Evolutionary conservation across 2,329 filamentous ascomycete species (phyloP).

Genomic region (Zasmidium angulare): DNA sequence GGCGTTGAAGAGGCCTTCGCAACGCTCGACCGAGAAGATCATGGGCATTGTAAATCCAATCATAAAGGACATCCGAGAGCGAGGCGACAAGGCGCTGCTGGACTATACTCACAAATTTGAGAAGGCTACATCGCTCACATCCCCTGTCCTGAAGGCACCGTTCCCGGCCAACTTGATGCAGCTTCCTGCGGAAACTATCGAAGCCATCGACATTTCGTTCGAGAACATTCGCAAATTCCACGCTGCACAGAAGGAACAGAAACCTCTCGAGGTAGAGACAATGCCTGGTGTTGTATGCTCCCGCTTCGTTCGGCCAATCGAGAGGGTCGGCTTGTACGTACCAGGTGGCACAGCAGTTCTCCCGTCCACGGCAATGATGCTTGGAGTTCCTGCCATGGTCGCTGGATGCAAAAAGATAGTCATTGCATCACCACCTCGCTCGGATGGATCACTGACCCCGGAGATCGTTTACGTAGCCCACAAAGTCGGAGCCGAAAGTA

Average conservation of each 20-base stretch:
- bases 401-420: constrained; percentile 95
- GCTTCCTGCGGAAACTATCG: constrained; percentile 75
- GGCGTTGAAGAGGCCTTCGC: constrained; percentile 82
- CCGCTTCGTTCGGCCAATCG: constrained; percentile 87
- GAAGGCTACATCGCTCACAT: constrained; percentile 86
- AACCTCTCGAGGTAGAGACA: constrained; percentile 83
- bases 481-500: constrained; percentile 93
- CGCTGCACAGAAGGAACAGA: constrained; percentile 81
- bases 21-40: constrained; percentile 91
- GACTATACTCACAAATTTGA: constrained; percentile 98
- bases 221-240: constrained; percentile 96
- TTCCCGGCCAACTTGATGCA: constrained; percentile 86
- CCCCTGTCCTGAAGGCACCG: constrained; percentile 84
- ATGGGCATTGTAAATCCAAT: constrained; percentile 89
- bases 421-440: constrained; percentile 83
- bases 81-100: constrained; percentile 84
- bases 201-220: constrained; percentile 90
- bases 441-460: constrained; percentile 87
- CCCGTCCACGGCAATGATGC: constrained; percentile 94
- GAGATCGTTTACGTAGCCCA: constrained; percentile 97
- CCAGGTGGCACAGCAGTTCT: constrained; percentile 96
- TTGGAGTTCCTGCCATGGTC: constrained; percentile 96
- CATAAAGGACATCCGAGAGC: constrained; percentile 77
- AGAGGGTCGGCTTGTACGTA: constrained; percentile 93
- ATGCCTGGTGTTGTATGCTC: constrained; percentile 97